phyloP scores from a whole-genome alignment of 202 grass and related monocot genomes.

The Bolboschoenoplectus hybrid region DNA sequence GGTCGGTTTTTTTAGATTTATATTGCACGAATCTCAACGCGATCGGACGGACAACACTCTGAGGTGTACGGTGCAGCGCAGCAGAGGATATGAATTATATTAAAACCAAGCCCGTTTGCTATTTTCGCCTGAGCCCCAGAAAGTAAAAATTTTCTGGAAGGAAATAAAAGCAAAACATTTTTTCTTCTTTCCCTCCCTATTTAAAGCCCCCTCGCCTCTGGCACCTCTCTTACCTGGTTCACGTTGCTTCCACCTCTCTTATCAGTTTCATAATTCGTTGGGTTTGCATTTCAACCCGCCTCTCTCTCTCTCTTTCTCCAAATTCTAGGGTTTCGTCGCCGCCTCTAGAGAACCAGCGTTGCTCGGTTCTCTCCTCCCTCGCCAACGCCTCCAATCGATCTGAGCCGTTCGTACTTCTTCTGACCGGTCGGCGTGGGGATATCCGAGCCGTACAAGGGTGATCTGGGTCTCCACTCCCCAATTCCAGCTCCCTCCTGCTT shows the following conservation, averaged over 20 bases:
- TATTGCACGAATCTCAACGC: too few relatives aligned
- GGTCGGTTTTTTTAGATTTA: too few relatives aligned
- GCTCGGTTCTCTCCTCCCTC: slow-evolving; percentile 9
- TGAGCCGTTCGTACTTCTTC: slow-evolving; percentile 39
- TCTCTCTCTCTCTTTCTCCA: background rate
- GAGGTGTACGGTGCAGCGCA: too few relatives aligned
- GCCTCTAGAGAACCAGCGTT: slow-evolving; percentile 5
- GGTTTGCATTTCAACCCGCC: background rate
- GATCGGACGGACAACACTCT: too few relatives aligned
- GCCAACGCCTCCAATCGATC: background rate
- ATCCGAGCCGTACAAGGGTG: slow-evolving; percentile 54
- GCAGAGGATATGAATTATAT: too few relatives aligned
- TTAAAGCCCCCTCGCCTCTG: slow-evolving; percentile 29
- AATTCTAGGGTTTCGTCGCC: slow-evolving; percentile 18
- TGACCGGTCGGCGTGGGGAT: slow-evolving; percentile 89
- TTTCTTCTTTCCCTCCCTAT: slow-evolving; percentile 25
- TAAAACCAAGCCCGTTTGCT: background rate
- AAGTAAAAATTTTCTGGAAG: background rate
- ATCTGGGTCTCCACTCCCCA: slow-evolving; percentile 50
- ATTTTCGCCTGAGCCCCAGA: background rate
- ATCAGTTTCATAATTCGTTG: background rate
- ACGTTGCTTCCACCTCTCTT: slow-evolving; percentile 30
- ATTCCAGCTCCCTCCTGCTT: slow-evolving; percentile 54
- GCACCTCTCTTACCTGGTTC: slow-evolving; percentile 36
- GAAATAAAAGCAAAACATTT: background rate